These are phyloP conservation scores for Chlamydomonas schloesseri DNA, from an alignment of 139 green algal species.

Conservation along the genomic window DNA sequence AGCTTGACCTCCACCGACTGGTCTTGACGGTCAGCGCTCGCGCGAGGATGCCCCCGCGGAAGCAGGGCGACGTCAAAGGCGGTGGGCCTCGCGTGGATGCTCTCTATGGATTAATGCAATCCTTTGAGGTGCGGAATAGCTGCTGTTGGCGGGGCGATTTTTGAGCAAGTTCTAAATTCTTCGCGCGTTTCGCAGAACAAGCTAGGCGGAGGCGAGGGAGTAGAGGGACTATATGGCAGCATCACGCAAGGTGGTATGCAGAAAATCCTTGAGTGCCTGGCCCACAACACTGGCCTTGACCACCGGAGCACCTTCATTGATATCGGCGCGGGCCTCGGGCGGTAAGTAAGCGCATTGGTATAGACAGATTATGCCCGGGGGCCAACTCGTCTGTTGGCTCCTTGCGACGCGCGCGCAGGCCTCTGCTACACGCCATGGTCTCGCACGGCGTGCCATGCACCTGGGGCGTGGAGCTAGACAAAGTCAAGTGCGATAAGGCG, in stretches of 20 bases:
- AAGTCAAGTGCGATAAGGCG: conserved; percentile 88
- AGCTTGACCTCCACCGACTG: too few relatives aligned
- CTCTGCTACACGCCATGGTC: conserved; percentile 87
- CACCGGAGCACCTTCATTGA: conserved; percentile 80
- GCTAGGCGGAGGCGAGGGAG: conserved; percentile 91
- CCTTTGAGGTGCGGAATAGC: conserved; percentile 1
- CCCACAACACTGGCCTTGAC: conserved; percentile 71
- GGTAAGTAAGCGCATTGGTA: conserved; percentile 52
- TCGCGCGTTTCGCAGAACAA: conserved; percentile 70
- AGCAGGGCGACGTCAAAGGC: not conserved
- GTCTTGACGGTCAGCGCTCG: too few relatives aligned
- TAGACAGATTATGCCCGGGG: too few relatives aligned
- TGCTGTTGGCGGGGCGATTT: not conserved
- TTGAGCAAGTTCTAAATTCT: not conserved
- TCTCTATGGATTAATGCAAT: conserved; percentile 39
- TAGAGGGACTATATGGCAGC: conserved; percentile 93
- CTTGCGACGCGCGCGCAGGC: conserved; percentile 53
- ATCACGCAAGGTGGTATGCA: conserved; percentile 85
- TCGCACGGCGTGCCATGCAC: conserved; percentile 48
- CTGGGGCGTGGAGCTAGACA: conserved; percentile 86
- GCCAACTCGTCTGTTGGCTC: too few relatives aligned
- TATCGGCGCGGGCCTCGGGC: conserved; percentile 89
- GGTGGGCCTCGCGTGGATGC: conserved; percentile 19
- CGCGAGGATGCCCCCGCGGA: too few relatives aligned
- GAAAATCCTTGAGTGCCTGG: conserved; percentile 79